Conservation (phyloP, 208 protist genomes). For the Wallacemonas sp. region DNA sequence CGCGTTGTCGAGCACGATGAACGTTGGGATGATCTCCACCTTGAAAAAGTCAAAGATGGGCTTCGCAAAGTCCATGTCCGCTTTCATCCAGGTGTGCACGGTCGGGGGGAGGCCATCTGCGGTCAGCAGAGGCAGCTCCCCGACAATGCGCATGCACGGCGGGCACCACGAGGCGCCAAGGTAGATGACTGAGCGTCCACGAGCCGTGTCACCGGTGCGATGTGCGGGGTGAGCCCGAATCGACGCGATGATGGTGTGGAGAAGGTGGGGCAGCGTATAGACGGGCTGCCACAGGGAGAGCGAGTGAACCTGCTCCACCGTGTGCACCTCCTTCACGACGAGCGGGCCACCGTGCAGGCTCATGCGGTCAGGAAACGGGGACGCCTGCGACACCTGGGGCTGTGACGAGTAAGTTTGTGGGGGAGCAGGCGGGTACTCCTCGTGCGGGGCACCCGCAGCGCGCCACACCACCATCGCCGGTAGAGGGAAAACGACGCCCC, state of each 20-base stretch:
- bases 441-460: slow-evolving; percentile 18
- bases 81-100: slow-evolving; percentile 57
- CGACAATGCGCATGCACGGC: slow-evolving; percentile 77
- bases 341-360: slow-evolving; percentile 39
- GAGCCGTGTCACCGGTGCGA: slow-evolving; percentile 1
- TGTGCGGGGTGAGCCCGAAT: slow-evolving; percentile 11
- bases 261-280: slow-evolving; percentile 62
- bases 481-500: slow-evolving; percentile 2
- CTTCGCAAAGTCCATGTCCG: slow-evolving; percentile 78
- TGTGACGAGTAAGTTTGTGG: slow-evolving; percentile 9
- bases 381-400: slow-evolving; percentile 10
- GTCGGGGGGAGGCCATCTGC: slow-evolving; percentile 35
- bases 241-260: slow-evolving; percentile 33
- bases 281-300: slow-evolving; percentile 57
- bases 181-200: slow-evolving; percentile 54
- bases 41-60: slow-evolving; percentile 70
- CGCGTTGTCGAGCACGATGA: slow-evolving; percentile 75
- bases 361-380: slow-evolving; percentile 31
- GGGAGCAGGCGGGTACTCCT: slow-evolving; percentile 26
- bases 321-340: slow-evolving; percentile 64
- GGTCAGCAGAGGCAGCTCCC: slow-evolving; percentile 51
- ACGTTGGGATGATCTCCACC: slow-evolving; percentile 77
- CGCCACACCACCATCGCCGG: slow-evolving; percentile 21
- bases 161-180: slow-evolving; percentile 86
- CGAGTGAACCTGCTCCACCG: slow-evolving; percentile 64